Evolutionary conservation across 2,329 filamentous ascomycete species (phyloP).

Genomic region (Stromatinia cepivora): DNA sequence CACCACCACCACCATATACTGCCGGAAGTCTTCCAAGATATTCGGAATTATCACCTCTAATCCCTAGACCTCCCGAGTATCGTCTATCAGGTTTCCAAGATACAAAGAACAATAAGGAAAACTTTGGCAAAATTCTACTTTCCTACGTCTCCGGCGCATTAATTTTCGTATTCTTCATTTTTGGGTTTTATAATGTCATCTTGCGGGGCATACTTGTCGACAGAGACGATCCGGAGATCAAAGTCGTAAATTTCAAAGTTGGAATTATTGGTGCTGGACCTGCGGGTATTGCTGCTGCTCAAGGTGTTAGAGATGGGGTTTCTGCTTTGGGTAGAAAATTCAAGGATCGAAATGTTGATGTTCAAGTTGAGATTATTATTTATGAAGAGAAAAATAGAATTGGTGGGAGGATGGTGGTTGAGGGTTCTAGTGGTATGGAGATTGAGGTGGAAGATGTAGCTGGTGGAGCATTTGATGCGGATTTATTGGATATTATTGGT

Average conservation of each 20-base stretch:
- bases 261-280: constrained; percentile 16
- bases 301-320: background rate
- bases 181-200: background rate
- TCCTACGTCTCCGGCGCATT: background rate
- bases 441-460: constrained; percentile 21
- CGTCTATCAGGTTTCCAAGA: too few species aligned
- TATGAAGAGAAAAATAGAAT: constrained; percentile 11
- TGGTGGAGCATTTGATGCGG: background rate
- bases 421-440: background rate
- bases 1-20: background rate
- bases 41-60: background rate
- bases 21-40: background rate
- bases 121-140: too few species aligned
- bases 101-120: rapidly evolving
- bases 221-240: background rate
- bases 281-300: constrained; percentile 2
- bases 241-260: background rate
- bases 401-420: constrained; percentile 17
- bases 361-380: constrained; percentile 8
- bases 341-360: background rate
- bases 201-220: too few species aligned
- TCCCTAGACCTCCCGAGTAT: background rate
- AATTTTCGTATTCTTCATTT: background rate
- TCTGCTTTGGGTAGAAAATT: background rate
- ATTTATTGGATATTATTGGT: background rate